Percentiles rank a stretch among this genome's conserved stretches.
phyloP scores from a whole-genome alignment of 2,329 filamentous ascomycete genomes.

The Pseudohalonectria lignicola region DNA sequence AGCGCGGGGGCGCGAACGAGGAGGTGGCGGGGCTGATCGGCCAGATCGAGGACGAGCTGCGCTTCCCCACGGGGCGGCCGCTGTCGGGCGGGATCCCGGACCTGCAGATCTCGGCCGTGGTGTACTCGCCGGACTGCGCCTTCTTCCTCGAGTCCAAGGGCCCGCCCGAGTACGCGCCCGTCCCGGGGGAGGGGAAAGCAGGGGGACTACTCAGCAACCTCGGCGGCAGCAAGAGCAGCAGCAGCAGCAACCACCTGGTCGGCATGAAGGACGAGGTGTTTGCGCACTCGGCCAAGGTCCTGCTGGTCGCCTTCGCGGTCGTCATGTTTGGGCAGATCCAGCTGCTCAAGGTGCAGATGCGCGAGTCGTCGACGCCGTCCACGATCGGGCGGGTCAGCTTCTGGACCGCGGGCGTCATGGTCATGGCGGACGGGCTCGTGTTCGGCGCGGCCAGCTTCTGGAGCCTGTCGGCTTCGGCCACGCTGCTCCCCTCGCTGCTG shows the following conservation, averaged over 20 bases:
- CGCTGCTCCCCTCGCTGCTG: conserved; percentile 44
- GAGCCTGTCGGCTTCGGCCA: conserved; percentile 43
- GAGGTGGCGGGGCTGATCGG: conserved; percentile 28
- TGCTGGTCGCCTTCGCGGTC: conserved; percentile 43
- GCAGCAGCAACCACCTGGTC: conserved; percentile 29
- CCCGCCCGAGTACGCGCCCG: conserved; percentile 40
- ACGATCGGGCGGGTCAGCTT: conserved; percentile 57
- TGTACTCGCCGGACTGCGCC: conserved; percentile 59
- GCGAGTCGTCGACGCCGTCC: conserved; percentile 55
- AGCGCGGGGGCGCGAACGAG: conserved; percentile 13
- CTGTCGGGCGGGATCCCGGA: conserved; percentile 37
- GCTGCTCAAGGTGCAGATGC: conserved; percentile 53
- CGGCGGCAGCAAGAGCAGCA: not conserved
- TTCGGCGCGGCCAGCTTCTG: conserved; percentile 45
- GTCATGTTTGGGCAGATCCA: conserved; percentile 51
- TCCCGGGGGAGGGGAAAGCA: conserved; percentile 37
- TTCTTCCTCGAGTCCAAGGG: conserved; percentile 57
- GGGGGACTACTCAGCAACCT: too few species aligned
- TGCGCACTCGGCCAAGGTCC: conserved; percentile 44
- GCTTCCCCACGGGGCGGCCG: conserved; percentile 48
- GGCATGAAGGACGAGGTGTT: conserved; percentile 53
- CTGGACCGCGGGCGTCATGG: conserved; percentile 49
- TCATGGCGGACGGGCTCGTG: conserved; percentile 49
- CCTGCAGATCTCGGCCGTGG: conserved; percentile 50
- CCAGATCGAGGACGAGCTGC: conserved; percentile 51